Conservation (phyloP, 305 asterid genomes). For the Fraxinus nigra region DNA sequence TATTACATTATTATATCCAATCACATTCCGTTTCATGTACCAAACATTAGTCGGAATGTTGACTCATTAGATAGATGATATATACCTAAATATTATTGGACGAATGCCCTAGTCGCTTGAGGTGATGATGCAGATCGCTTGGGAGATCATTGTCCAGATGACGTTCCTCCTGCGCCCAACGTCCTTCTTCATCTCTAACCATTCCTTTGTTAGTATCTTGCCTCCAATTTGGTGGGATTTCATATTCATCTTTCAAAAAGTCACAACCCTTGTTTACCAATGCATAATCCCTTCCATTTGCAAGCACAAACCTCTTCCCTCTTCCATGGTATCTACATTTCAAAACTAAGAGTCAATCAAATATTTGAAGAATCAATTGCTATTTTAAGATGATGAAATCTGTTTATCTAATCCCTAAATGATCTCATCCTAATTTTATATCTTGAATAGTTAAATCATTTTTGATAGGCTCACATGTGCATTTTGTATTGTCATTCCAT, state of each 20-base stretch:
- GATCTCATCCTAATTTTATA: not conserved
- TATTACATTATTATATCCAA: not conserved
- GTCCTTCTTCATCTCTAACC: slow-evolving; percentile 44
- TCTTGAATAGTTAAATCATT: not conserved
- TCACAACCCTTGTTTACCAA: slow-evolving; percentile 52
- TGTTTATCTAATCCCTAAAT: not conserved
- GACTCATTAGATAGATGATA: not conserved
- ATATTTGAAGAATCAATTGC: not conserved
- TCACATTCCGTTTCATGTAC: not conserved
- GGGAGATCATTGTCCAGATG: slow-evolving; percentile 34
- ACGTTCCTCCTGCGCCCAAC: slow-evolving; percentile 45
- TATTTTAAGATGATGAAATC: not conserved
- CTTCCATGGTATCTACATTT: slow-evolving; percentile 51
- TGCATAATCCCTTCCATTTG: slow-evolving; percentile 46
- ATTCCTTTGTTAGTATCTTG: slow-evolving; percentile 58
- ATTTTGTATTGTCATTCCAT: not conserved
- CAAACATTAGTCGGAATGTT: not conserved
- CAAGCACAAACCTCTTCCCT: slow-evolving; percentile 39
- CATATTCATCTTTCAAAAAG: slow-evolving; percentile 41
- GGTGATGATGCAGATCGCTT: slow-evolving; percentile 26
- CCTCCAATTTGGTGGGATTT: slow-evolving; percentile 53
- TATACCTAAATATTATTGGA: not conserved
- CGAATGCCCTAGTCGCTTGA: slow-evolving; percentile 9
- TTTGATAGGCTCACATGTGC: not conserved
- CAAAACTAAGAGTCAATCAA: not conserved